Conservation (phyloP, 352 stramenopile species). For the Aphanomyces euteiches region DNA sequence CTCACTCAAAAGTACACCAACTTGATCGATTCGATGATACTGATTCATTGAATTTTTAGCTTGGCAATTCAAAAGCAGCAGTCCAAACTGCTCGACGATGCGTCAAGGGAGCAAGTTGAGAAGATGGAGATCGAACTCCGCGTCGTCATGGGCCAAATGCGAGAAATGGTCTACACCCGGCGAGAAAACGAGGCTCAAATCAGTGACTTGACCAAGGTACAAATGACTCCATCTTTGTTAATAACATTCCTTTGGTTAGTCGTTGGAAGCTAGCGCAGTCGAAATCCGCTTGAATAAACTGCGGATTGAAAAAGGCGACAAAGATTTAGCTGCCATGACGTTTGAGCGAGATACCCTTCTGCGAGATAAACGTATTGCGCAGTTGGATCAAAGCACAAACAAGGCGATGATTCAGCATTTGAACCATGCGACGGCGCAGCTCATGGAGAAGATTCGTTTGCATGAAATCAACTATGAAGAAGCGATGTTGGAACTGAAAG, state of each 20-base stretch:
- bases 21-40: neutral
- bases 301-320: slow-evolving; percentile 42
- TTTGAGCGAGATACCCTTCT: slow-evolving; percentile 59
- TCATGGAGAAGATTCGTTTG: slow-evolving; percentile 65
- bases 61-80: slow-evolving; percentile 58
- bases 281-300: slow-evolving; percentile 44
- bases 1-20: slow-evolving; percentile 55
- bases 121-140: slow-evolving; percentile 81
- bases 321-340: slow-evolving; percentile 42
- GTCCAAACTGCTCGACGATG: slow-evolving; percentile 75
- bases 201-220: slow-evolving; percentile 45
- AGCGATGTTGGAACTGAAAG: slow-evolving; percentile 32
- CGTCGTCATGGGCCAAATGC: slow-evolving; percentile 59
- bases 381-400: slow-evolving; percentile 52
- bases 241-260: slow-evolving; percentile 28
- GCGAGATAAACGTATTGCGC: slow-evolving; percentile 51
- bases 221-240: neutral
- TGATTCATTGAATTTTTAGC: slow-evolving; percentile 31
- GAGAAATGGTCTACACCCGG: slow-evolving; percentile 71
- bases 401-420: slow-evolving; percentile 52
- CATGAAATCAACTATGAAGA: slow-evolving; percentile 78
- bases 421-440: slow-evolving; percentile 56
- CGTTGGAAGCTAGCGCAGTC: slow-evolving; percentile 46
- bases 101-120: slow-evolving; percentile 69
- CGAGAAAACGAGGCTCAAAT: slow-evolving; percentile 65